These are phyloP conservation scores for Trichophyton benhamiae DNA, from an alignment of 2,329 filamentous ascomycete species.

Conservation along the genomic window DNA sequence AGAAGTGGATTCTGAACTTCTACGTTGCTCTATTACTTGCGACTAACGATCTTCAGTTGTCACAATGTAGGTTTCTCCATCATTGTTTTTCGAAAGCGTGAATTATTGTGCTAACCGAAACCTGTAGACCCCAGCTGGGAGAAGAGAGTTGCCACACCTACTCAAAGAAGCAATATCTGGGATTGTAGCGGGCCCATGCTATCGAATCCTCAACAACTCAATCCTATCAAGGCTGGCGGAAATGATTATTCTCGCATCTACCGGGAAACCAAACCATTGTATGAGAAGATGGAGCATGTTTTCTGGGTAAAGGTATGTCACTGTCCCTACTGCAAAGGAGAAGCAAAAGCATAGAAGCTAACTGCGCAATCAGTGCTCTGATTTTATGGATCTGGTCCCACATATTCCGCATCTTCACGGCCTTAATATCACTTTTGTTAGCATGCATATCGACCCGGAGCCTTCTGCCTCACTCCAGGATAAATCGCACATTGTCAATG, in stretches of 20 bases:
- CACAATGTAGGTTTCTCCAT: conserved; percentile 27
- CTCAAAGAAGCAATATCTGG: conserved; percentile 37
- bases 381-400: conserved; percentile 39
- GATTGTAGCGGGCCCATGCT: conserved; percentile 36
- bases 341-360: conserved; percentile 6
- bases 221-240: conserved; percentile 26
- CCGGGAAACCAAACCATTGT: conserved; percentile 35
- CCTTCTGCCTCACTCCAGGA: conserved; percentile 17
- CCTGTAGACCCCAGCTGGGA: conserved; percentile 33
- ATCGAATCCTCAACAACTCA: conserved; percentile 31
- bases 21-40: conserved; percentile 37
- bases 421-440: conserved; percentile 27
- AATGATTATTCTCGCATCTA: conserved; percentile 31
- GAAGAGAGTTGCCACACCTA: conserved; percentile 31
- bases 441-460: conserved; percentile 32
- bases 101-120: conserved; percentile 7
- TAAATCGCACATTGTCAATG: conserved; percentile 20
- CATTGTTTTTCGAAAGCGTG: not conserved
- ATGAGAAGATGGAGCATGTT: conserved; percentile 38
- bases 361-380: conserved; percentile 30
- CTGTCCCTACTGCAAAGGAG: not conserved
- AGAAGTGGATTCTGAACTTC: conserved; percentile 40
- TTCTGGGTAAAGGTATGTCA: conserved; percentile 39
- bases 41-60: conserved; percentile 38
- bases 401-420: conserved; percentile 37